Evolutionary conservation across 169 alveolate genomes (phyloP).

Genomic region (Cystoisospora suis): DNA sequence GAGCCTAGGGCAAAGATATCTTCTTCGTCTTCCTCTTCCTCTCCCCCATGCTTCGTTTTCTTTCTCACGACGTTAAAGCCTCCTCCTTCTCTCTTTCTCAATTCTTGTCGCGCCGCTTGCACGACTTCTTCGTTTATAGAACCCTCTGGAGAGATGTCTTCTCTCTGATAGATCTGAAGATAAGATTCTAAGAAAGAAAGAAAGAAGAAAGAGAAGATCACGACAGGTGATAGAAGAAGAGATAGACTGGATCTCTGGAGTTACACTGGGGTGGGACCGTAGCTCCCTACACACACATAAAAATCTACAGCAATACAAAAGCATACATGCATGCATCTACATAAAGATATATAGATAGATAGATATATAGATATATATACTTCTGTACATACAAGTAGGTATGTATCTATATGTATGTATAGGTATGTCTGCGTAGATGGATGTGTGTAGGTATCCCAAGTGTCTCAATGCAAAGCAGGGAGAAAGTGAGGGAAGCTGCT

Average conservation of each 20-base stretch:
- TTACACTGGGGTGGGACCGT: not conserved
- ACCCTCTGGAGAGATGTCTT: slow-evolving; percentile 66
- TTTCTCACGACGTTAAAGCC: too few relatives aligned
- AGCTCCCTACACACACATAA: not conserved
- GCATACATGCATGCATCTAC: not conserved
- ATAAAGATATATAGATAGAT: not conserved
- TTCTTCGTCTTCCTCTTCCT: slow-evolving; percentile 41
- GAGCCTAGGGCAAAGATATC: slow-evolving; percentile 48
- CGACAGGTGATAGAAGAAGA: not conserved
- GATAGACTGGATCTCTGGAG: not conserved
- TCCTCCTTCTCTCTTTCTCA: slow-evolving; percentile 1
- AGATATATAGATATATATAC: not conserved
- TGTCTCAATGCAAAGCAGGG: not conserved
- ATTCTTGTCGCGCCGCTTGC: slow-evolving; percentile 41
- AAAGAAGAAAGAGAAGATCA: not conserved
- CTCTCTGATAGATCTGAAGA: slow-evolving; percentile 64
- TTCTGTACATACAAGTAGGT: not conserved
- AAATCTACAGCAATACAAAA: not conserved
- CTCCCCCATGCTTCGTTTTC: not conserved
- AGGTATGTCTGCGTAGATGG: not conserved
- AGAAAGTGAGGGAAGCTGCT: not conserved
- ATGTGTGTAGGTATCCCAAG: not conserved
- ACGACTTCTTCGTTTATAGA: slow-evolving; percentile 41
- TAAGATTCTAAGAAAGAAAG: slow-evolving; percentile 51
- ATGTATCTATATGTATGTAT: not conserved